Evolutionary conservation across 495 filamentous ascomycete species (phyloP), one percentile per base, ranked within the genome.

Genomic region (Paragyromitra xinjiangensis): DNA sequence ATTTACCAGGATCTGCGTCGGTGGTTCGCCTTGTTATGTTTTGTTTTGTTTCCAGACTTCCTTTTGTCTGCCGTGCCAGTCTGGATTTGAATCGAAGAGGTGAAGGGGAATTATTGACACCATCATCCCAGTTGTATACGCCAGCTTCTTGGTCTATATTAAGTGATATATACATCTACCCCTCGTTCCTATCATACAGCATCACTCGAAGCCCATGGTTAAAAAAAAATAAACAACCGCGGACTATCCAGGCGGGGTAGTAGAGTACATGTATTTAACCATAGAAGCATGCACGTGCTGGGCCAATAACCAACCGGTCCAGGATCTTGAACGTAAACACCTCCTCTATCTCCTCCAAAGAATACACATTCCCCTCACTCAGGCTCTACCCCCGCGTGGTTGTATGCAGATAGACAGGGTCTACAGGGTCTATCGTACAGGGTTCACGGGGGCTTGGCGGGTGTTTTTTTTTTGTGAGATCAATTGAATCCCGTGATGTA

Each of bases 171-270:
- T 37, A 3, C 24, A n/a, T 29, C 6, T 8, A 12, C 4, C 24
- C 11, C 55, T 34, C 29, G 29, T 34, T 34, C 0, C 29, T 34
- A 56, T 76, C 73, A 76, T 34, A 48, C 40, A 56, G n/a, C 61
- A 71, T 72, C 68, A 73, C 73, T 76, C 73, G 73, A 22, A 22
- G 26, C 53, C 37, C 24, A 5, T 6, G 58, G 14, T 34, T 37
- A 39, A 45, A 40, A 39, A 45, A 40, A 14, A 39, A 39, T 24
- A 61, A 19, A 11, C 14, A 9, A 14, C 42, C 19, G 26, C 16
- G 55, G 55, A 4, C 9, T 7, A 8, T 1, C n/a, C 19, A 1
- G 39, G 59, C 37, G 59, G 59, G 59, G 39, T 42, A 42, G 14
- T n/a, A 7, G 16, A 11, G 7, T 39, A 53, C 50, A 53, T 53